Evolutionary conservation across 1,284 basidiomycete genomes (phyloP).

Genomic region (Microbotryum saponariae): DNA sequence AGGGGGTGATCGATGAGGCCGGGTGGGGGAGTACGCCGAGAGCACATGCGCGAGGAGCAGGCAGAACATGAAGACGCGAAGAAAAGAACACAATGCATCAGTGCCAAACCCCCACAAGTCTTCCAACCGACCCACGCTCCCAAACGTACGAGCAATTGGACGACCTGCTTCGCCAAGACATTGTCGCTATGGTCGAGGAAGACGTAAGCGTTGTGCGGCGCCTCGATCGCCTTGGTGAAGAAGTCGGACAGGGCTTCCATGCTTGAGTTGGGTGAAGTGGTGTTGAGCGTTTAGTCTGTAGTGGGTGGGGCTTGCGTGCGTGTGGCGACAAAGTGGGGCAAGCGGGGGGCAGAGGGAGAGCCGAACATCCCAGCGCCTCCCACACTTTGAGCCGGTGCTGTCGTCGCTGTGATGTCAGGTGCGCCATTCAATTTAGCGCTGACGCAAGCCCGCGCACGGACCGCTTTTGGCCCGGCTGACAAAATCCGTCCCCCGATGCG

Average conservation of each 20-base stretch:
- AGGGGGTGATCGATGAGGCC: no score
- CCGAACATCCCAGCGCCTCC: no score
- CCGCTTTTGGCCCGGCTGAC: neutral
- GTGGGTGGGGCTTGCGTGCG: neutral
- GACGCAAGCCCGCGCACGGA: neutral
- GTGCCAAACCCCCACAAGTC: no score
- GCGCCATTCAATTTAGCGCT: neutral
- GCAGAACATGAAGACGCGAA: no score
- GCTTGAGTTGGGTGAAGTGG: neutral
- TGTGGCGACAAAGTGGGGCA: neutral
- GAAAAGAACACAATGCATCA: no score
- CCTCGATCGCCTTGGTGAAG: neutral
- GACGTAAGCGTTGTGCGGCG: slow-evolving; percentile 1
- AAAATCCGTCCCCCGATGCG: no score
- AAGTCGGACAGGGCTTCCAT: neutral
- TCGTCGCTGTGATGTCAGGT: no score
- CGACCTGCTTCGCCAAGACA: neutral
- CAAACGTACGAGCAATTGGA: neutral
- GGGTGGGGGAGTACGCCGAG: neutral
- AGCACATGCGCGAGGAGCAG: no score
- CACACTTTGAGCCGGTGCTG: no score
- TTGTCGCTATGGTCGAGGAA: slow-evolving; percentile 4
- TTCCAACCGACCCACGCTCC: neutral
- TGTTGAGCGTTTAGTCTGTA: neutral
- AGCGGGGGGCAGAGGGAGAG: neutral